Evolutionary conservation across 2,329 filamentous ascomycete genomes (phyloP), one percentile per base, ranked within the genome.

Genomic region (Fusarium albosuccineum): DNA sequence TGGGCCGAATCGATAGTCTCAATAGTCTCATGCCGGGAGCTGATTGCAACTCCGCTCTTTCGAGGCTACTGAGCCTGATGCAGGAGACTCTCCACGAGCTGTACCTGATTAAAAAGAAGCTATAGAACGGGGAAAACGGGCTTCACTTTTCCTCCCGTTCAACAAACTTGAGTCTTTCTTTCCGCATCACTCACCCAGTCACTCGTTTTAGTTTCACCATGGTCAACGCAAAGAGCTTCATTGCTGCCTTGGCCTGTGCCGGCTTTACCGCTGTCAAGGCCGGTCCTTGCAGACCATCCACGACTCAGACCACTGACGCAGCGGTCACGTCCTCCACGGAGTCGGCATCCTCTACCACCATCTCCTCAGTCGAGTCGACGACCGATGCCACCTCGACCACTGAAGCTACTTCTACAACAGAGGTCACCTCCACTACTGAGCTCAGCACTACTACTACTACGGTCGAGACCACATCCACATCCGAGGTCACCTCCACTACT

Each of bases 1-100:
- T 16, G 29, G 44, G 10, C n/a, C n/a, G 33, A 34, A 48, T 48
- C 44, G 44, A 46, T 46, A 46, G 27, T 39, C 36, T 39, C 36
- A 39, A 40, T 40, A 40, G 39, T 48, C 44, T 33, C 27, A 33
- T 48, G 44, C 44, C n/a, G 11, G 30, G 44, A 34, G 5, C 16
- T 9, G 22, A 48, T 48, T 48, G 5, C n/a, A 33, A 34, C 44
- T 34, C 44, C 44, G 30, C 44, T 48, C 11, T 34, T 22, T 7
- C 11, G 14, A 34, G 9, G 4, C 44, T 33, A 33, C 33, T 17
- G 44, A 30, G 16, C 17, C 44, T 3, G 16, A 13, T 9, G 13
- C 26, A 14, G 16, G 13, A 5, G 29, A 29, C 27, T 33, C n/a
- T 6, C 29, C 9, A 13, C 17, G 14, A 8, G 44, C 30, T 34